Base-by-base conservation (phyloP, 1,139 yeast genomes). In the Geotrichum histeridarum region DNA sequence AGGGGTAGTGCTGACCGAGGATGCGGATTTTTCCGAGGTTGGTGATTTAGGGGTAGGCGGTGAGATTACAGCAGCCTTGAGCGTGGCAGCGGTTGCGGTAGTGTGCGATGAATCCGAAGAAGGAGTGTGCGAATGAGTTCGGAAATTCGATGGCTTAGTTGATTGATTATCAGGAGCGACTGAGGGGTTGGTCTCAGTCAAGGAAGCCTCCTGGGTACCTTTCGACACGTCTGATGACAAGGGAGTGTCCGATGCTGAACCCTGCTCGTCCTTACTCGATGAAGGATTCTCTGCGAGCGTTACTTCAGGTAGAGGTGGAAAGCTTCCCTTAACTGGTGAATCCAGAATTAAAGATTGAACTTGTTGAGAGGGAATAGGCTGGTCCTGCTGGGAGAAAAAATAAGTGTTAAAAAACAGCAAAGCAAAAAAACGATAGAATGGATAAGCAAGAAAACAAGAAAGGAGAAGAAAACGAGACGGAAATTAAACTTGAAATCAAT, bases 31-130 rank as follows among this genome's bases (percentile, higher is more conserved):
- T n/a, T 32, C 17, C 6, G 37, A 43, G 8, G 18, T 27, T 9
- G 53, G 17, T 8, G 44, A 35, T 12, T 27, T 35, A 11, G 53
- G 48, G 12, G 48, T 27, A 17, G 22, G 42, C n/a, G 47, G 47
- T 11, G 46, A 33, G 6, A 42, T 8, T 6, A 12, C 43, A 2
- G 30, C 6, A 17, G 42, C 48, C 17, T 35, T 49, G 36, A 43
- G 17, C 8, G 53, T 49, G 30, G 42, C 22, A 27, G 22, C 37
- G 35, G 53, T 49, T 9, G 35, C 47, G 33, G 53, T 30, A 12
- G 45, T 30, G 14, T 36, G 9, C 9, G 50, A 37, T 36, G 42
- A 17, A 27, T 11, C 45, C 8, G 45, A 22, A 8, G 51, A 48
- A 8, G 38, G n/a, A 15, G 51, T 27, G 11, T 48, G 42, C 15